Conservation (phyloP, 768 basidiomycete genomes). For the Tephrocybe rancida region DNA sequence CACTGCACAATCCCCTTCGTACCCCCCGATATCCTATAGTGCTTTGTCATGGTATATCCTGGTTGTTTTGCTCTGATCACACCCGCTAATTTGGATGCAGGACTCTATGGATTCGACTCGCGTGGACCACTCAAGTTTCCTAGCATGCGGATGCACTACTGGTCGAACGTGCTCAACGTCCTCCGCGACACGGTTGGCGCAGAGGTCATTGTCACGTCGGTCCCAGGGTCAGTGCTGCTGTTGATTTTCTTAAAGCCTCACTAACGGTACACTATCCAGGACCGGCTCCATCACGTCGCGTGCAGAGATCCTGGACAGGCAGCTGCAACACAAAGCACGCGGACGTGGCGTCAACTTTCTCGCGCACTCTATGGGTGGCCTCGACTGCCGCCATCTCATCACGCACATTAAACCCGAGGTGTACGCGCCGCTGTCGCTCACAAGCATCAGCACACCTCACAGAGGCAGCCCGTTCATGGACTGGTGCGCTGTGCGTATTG, state of each 20-base stretch:
- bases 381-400: constrained; percentile 93
- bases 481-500: constrained; percentile 82
- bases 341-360: constrained; percentile 90
- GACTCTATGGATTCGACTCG: constrained; percentile 94
- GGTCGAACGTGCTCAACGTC: constrained; percentile 85
- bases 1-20: constrained; percentile 76
- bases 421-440: constrained; percentile 87
- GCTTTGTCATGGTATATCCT: constrained; percentile 85
- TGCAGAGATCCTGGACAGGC: constrained; percentile 72
- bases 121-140: constrained; percentile 84
- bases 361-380: constrained; percentile 97
- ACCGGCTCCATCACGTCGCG: constrained; percentile 89
- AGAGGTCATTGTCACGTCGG: constrained; percentile 94
- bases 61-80: neutral
- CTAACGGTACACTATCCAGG: constrained; percentile 37
- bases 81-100: constrained; percentile 37
- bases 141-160: constrained; percentile 87
- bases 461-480: constrained; percentile 99
- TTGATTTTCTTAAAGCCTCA: neutral
- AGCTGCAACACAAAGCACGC: constrained; percentile 63
- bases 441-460: constrained; percentile 91
- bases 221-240: constrained; percentile 71
- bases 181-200: constrained; percentile 83
- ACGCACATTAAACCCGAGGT: constrained; percentile 79
- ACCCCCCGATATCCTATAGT: constrained; percentile 89